These are phyloP conservation scores for Cucurbita argyrosperma DNA, from an alignment of 306 rosid species.

Conservation along the genomic window DNA sequence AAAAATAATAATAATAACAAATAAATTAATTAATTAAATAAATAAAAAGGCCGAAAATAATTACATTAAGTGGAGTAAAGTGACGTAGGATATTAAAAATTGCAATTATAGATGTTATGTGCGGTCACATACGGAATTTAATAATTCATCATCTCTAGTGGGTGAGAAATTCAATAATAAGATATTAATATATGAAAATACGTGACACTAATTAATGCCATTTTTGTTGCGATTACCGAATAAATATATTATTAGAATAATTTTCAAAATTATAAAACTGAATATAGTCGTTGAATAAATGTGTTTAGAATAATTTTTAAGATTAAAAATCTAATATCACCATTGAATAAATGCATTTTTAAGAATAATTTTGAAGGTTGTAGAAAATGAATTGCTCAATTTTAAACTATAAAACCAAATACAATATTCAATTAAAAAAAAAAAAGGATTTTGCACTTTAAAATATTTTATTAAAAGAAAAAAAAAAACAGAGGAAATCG, in stretches of 20 bases:
- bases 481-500: not conserved
- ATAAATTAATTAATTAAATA: not conserved
- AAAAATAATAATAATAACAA: too few relatives aligned
- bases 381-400: not conserved
- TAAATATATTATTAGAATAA: too few relatives aligned
- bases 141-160: too few relatives aligned
- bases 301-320: not conserved
- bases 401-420: not conserved
- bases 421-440: not conserved
- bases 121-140: not conserved
- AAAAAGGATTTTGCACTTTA: too few relatives aligned
- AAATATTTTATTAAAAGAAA: too few relatives aligned
- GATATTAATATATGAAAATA: slow-evolving; percentile 6
- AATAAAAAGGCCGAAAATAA: not conserved
- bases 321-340: not conserved
- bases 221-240: too few relatives aligned
- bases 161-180: slow-evolving; percentile 6
- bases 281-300: too few relatives aligned
- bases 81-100: not conserved
- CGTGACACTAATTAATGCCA: not conserved
- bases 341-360: too few relatives aligned
- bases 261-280: too few relatives aligned
- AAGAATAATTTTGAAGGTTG: not conserved
- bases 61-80: not conserved
- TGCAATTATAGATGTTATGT: not conserved